Evolutionary conservation across 768 basidiomycete species (phyloP), one percentile per base, ranked within the genome.

Genomic region (Antrodiella citrinella): DNA sequence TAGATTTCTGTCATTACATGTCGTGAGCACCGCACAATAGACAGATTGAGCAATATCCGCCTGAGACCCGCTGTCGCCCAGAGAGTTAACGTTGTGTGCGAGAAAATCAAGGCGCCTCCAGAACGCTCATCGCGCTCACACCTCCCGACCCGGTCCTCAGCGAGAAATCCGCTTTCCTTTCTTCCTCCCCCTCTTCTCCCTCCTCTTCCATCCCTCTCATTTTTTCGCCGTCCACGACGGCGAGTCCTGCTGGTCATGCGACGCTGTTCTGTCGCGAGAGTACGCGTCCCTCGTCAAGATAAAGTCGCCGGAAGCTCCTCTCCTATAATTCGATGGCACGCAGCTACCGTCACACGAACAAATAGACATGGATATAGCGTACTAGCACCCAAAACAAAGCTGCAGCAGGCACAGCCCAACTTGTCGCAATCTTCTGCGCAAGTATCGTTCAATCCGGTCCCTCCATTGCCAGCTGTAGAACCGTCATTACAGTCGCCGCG

Each of bases 161-260:
- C 9, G 41, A 45, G 45, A 21, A 19, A 24, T 35, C 19, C 39
- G 43, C 5, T 39, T 44, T 23, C 39, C 20, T 41, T 7, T 10
- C 42, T 42, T 43, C 39, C 25, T 24, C 30, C 26, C 45, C 49
- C n/a, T 26, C 45, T 47, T 23, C 53, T 20, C 51, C 48, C 45
- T 45, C 30, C 30, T 35, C 21, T 26, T 43, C 11, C 44, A 39
- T 21, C 39, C 46, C 39, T 24, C 24, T 22, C 26, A 42, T 47
- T 19, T 40, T 42, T 44, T 21, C 53, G 23, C 51, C 49, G 46
- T 47, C 47, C 44, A 44, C 45, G 46, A 52, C 43, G 49, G 58
- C 56, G 55, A 15, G 55, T 57, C 57, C 54, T 62, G 57, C 62
- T 64, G 60, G 60, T 59, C 62, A 64, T 64, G 62, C 53, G 60